Conservation (phyloP, 768 basidiomycete species). For the Thelephora aurantiotincta region DNA sequence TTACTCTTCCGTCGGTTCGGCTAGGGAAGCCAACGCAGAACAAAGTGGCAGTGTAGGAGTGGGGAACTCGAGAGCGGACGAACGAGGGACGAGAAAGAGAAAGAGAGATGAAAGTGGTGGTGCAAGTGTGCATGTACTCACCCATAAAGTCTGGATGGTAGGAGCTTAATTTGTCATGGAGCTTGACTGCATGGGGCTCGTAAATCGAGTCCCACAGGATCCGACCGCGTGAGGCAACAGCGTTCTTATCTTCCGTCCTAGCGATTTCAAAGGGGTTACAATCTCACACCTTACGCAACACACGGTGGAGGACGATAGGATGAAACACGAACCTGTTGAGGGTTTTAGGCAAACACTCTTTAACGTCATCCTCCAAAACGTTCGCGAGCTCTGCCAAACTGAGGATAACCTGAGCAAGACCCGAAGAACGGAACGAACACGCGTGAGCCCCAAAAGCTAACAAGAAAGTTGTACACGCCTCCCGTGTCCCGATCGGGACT, state of each 20-base stretch:
- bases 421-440: background rate
- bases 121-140: constrained; percentile 30
- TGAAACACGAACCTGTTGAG: constrained; percentile 43
- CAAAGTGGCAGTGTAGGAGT: background rate
- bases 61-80: background rate
- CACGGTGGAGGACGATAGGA: constrained; percentile 4
- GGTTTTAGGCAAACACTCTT: constrained; percentile 46
- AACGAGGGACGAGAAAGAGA: constrained; percentile 1
- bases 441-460: background rate
- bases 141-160: constrained; percentile 93
- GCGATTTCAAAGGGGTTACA: constrained; percentile 34
- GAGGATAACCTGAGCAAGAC: constrained; percentile 51
- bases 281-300: constrained; percentile 25
- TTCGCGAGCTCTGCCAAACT: constrained; percentile 64
- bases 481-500: background rate
- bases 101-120: constrained; percentile 3
- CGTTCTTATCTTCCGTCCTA: constrained; percentile 29
- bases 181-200: constrained; percentile 77
- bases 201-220: constrained; percentile 81
- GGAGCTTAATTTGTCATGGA: constrained; percentile 71
- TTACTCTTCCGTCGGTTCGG: background rate
- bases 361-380: constrained; percentile 74
- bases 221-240: constrained; percentile 43
- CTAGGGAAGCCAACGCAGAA: background rate
- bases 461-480: background rate